Evolutionary conservation across 2,329 filamentous ascomycete genomes (phyloP).

Genomic region (Aureobasidium sp.): DNA sequence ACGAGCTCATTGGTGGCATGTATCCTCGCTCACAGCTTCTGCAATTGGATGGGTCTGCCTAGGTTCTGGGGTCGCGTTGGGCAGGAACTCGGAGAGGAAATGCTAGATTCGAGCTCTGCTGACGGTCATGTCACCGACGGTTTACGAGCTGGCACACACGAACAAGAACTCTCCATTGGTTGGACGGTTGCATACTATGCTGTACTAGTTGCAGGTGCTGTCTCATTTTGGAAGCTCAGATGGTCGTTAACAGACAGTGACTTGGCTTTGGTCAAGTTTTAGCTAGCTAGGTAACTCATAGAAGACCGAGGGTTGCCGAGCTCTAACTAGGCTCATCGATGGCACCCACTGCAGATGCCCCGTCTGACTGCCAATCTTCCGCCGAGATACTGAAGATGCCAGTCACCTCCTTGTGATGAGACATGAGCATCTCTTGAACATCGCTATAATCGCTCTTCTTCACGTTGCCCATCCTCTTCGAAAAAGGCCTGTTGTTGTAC

Average conservation of each 20-base stretch:
- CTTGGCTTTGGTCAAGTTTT: slow-evolving; percentile 20
- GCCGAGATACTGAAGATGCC: slow-evolving; percentile 39
- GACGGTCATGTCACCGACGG: slow-evolving; percentile 23
- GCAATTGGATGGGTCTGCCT: slow-evolving; percentile 86
- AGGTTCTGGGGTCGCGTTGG: slow-evolving; percentile 73
- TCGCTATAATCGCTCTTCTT: slow-evolving; percentile 38
- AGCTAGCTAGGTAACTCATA: no score
- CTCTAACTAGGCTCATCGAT: neutral
- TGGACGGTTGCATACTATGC: slow-evolving; percentile 79
- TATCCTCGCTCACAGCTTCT: slow-evolving; percentile 75
- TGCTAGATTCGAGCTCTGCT: slow-evolving; percentile 18
- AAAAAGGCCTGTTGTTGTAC: slow-evolving; percentile 49
- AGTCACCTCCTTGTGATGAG: slow-evolving; percentile 46
- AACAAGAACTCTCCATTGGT: slow-evolving; percentile 33
- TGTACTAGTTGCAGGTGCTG: slow-evolving; percentile 63
- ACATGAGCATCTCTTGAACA: slow-evolving; percentile 51
- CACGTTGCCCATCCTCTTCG: slow-evolving; percentile 52
- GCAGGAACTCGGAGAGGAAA: slow-evolving; percentile 36
- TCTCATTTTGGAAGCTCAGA: slow-evolving; percentile 63
- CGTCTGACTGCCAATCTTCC: slow-evolving; percentile 29
- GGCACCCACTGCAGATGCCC: neutral
- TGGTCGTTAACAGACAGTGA: slow-evolving; percentile 64
- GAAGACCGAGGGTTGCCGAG: no score
- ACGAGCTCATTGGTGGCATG: slow-evolving; percentile 74
- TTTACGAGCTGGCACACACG: slow-evolving; percentile 27